Evolutionary conservation across 1,284 basidiomycete species (phyloP), one percentile per base, ranked within the genome.

Genomic region (Thecaphora frezii): DNA sequence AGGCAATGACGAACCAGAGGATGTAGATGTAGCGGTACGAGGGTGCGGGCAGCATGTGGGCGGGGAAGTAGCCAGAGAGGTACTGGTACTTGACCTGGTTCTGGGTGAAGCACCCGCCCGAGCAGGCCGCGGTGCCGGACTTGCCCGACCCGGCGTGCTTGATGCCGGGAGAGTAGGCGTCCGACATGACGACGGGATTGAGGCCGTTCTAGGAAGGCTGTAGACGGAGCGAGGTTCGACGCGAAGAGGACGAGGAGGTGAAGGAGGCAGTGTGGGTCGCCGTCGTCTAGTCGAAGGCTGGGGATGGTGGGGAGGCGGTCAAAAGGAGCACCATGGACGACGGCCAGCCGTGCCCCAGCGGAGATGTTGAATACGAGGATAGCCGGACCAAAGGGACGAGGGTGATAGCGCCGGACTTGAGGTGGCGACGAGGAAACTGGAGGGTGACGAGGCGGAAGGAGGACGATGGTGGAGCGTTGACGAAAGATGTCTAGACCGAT

Each of bases 11-110:
- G 64, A 81, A 73, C 79, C 78, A 81, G 30, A 81, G 56, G 40
- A 81, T 68, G 66, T 81, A 82, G 45, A 80, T 72, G 53, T 82
- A 82, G 4, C 81, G 73, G 58, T 79, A 80, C 23, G 79, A 80
- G 1, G 81, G 74, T 12, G 56, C 45, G 30, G 74, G 76, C 23
- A 82, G 77, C 54, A 79, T 78, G 58, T 82, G 81, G 2, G 81
- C 80, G 44, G 59, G 66, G 46, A 81, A 66, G 63, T 80, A 81
- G 54, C 58, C 58, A 41, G 56, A 51, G 16, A 75, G 46, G 26
- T 75, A 75, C 43, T 61, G 62, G 45, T 68, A 69, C 51, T 69
- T 58, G 61, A 68, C 47, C 37, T 66, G 50, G 41, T 58, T 38
- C n/a, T 45, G 36, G 19, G 68, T 61, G 40, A 59, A 63, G 58